Percentiles rank a stretch among this genome's conserved stretches.
Evolutionary conservation across 257 asterid genomes (phyloP).

Genomic region (Henckelia pumila): DNA sequence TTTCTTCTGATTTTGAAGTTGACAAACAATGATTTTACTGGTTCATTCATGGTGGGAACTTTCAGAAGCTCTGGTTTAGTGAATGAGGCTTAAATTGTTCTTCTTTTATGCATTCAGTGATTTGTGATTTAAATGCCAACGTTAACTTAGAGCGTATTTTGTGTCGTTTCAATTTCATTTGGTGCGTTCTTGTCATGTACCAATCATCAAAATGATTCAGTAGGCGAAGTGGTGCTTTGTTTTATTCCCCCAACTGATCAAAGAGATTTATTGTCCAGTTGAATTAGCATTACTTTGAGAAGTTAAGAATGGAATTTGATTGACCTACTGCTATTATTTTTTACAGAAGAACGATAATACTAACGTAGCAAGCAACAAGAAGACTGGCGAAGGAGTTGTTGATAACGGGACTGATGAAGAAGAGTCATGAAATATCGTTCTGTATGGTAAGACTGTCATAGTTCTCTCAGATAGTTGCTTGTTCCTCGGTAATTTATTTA

Average conservation of each 20-base stretch:
- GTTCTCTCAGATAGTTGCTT: not conserved
- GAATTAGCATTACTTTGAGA: not conserved
- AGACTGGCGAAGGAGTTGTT: constrained; percentile 31
- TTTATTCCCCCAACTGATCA: not conserved
- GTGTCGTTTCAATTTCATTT: not conserved
- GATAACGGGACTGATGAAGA: constrained; percentile 22
- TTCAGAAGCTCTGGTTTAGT: too few species aligned
- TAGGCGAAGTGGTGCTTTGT: not conserved
- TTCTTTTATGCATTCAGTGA: not conserved
- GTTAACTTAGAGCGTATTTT: not conserved
- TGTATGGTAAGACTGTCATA: not conserved
- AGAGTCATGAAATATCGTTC: constrained; percentile 7
- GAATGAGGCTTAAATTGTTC: too few species aligned
- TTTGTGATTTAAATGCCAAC: too few species aligned
- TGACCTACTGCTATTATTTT: not conserved
- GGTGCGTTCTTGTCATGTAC: not conserved
- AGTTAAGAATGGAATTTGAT: not conserved
- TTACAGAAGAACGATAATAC: constrained; percentile 37
- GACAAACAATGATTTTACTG: not conserved
- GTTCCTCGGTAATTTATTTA: too few species aligned
- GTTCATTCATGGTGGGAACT: not conserved
- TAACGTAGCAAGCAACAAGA: constrained; percentile 20
- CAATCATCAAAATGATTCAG: too few species aligned
- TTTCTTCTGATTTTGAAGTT: not conserved
- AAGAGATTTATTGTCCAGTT: not conserved